A percentile compares a stretch with the other conserved stretches of the same genome.
Evolutionary conservation across 2,329 filamentous ascomycete genomes (phyloP).

Genomic region (Pseudogymnoascus sp.): DNA sequence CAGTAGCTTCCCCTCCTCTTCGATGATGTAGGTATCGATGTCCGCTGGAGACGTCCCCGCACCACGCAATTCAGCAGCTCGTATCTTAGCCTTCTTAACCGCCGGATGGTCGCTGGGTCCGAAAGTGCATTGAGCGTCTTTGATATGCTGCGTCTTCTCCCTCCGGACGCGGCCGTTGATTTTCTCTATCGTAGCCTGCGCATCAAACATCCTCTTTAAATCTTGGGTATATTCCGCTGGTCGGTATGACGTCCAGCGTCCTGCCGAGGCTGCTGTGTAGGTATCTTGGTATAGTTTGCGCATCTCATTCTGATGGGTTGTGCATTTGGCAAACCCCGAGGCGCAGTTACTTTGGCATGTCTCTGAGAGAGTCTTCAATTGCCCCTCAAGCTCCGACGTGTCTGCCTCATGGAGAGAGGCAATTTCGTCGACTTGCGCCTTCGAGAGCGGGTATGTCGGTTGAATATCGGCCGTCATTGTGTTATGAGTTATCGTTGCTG

Average conservation of each 20-base stretch:
- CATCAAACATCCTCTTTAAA: not conserved
- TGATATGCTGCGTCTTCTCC: not conserved
- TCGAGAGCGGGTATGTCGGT: not conserved
- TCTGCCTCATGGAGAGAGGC: not conserved
- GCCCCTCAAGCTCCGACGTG: slow-evolving; percentile 2
- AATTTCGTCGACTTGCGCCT: slow-evolving; percentile 1
- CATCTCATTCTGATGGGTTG: slow-evolving; percentile 2
- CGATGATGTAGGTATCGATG: not conserved
- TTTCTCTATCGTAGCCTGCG: not conserved
- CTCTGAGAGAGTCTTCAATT: not conserved
- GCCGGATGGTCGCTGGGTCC: not conserved
- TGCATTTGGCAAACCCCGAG: not conserved
- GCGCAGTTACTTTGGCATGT: not conserved
- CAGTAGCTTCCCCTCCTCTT: not conserved
- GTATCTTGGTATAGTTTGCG: not conserved
- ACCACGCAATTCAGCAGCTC: not conserved
- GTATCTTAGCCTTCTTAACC: not conserved
- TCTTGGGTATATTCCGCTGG: not conserved
- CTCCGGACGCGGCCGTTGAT: not conserved
- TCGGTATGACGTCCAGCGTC: not conserved
- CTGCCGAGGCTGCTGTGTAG: not conserved
- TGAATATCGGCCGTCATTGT: not conserved
- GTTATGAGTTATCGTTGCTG: not conserved
- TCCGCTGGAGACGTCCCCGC: not conserved
- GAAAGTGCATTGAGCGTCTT: not conserved